A percentile compares a stretch with the other conserved stretches of the same genome.
phyloP scores from a whole-genome alignment of 306 rosid genomes.

The Crotalaria pallida region DNA sequence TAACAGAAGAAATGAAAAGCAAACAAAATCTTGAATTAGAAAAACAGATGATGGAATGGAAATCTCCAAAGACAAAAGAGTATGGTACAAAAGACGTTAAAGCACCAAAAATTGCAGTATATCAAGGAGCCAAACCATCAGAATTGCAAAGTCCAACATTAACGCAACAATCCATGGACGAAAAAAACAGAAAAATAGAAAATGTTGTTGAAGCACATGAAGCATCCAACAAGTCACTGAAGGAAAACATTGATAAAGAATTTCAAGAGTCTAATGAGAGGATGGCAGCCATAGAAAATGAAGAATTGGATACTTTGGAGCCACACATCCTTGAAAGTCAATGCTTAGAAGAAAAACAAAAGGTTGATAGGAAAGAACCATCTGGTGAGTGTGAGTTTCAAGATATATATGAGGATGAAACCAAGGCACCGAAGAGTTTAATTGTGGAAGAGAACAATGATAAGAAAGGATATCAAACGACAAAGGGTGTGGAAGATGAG shows the following conservation, averaged over 20 bases:
- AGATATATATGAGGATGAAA: background rate
- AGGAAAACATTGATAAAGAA: background rate
- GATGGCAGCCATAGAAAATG: background rate
- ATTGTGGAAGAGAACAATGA: background rate
- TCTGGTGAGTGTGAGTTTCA: background rate
- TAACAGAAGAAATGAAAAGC: background rate
- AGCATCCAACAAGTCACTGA: background rate
- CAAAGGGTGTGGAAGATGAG: constrained; percentile 6
- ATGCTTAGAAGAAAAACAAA: background rate
- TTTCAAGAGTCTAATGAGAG: background rate
- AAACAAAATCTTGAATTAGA: constrained; percentile 1
- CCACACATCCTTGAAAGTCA: background rate
- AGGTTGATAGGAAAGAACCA: background rate
- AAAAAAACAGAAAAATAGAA: constrained; percentile 5
- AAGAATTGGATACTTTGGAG: background rate
- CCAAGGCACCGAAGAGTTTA: background rate
- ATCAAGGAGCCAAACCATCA: background rate
- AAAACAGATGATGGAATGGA: background rate
- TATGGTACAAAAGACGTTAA: background rate
- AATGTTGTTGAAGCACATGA: background rate
- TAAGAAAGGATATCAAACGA: constrained; percentile 1
- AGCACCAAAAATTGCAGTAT: background rate
- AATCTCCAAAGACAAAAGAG: background rate
- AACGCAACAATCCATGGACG: background rate
- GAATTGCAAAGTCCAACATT: background rate